Percentiles rank a stretch among this genome's conserved stretches.
These are phyloP conservation scores for Hypoxylon sp. DNA, from an alignment of 2,329 filamentous ascomycete species.

Conservation along the genomic window DNA sequence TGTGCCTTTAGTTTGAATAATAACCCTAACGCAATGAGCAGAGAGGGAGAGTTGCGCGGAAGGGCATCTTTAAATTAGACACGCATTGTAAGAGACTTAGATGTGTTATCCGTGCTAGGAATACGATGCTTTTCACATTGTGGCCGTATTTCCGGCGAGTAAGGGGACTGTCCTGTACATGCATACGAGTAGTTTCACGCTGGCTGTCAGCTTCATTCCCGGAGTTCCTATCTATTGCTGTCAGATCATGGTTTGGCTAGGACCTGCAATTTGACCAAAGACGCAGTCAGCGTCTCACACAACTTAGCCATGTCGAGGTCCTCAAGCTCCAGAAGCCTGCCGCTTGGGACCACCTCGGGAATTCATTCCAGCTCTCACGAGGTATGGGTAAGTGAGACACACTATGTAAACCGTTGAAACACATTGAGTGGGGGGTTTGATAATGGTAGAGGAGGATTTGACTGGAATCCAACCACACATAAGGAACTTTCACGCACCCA, in stretches of 20 bases:
- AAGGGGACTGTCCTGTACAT: background rate
- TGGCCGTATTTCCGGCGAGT: background rate
- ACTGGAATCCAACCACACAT: background rate
- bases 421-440: no score
- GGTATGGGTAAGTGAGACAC: background rate
- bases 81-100: conserved; percentile 7
- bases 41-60: no score
- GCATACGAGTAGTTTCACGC: conserved; percentile 3
- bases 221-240: conserved; percentile 10
- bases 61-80: no score
- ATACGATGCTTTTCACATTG: conserved; percentile 1
- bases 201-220: conserved; percentile 15
- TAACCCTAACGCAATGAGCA: background rate
- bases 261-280: background rate
- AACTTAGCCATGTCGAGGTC: background rate
- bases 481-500: background rate
- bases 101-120: background rate
- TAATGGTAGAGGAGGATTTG: background rate
- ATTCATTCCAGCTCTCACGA: background rate
- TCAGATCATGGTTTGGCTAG: conserved; percentile 6
- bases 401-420: no score
- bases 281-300: conserved; percentile 20
- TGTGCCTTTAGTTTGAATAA: background rate
- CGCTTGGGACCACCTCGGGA: background rate
- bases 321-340: background rate